phyloP scores from a whole-genome alignment of 2,329 filamentous ascomycete species.

The Fusarium stilboides region DNA sequence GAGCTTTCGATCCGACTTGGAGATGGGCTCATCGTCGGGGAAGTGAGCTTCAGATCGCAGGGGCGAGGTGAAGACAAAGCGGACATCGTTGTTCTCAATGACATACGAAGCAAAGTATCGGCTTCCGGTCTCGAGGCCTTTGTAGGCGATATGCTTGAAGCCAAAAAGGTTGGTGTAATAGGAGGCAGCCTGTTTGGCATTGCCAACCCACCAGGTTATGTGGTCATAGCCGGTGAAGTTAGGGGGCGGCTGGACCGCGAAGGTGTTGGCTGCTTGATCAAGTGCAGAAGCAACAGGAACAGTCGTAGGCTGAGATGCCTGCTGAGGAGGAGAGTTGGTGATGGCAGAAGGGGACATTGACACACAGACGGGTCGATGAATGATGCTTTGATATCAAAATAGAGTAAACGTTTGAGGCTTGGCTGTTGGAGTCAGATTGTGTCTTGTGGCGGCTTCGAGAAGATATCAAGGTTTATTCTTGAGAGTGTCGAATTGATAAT shows the following conservation, averaged over 20 bases:
- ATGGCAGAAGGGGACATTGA: slow-evolving; percentile 74
- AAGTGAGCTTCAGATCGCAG: slow-evolving; percentile 73
- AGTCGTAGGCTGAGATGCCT: slow-evolving; percentile 58
- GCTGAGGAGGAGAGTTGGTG: slow-evolving; percentile 64
- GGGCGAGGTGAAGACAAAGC: slow-evolving; percentile 88
- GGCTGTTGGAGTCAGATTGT: slow-evolving; percentile 20
- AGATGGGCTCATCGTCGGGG: slow-evolving; percentile 72
- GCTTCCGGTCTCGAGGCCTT: slow-evolving; percentile 89
- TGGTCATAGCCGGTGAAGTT: slow-evolving; percentile 91
- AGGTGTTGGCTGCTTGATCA: slow-evolving; percentile 61
- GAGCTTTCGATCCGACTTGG: slow-evolving; percentile 73
- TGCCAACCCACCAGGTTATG: slow-evolving; percentile 96
- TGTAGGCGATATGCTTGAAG: slow-evolving; percentile 86
- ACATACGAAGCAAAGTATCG: slow-evolving; percentile 88
- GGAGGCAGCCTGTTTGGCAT: slow-evolving; percentile 93
- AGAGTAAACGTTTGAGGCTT: slow-evolving; percentile 23
- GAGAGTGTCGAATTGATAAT: slow-evolving; percentile 20
- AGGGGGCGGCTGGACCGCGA: slow-evolving; percentile 66
- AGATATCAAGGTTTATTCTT: slow-evolving; percentile 20
- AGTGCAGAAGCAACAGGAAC: slow-evolving; percentile 51
- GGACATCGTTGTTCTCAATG: slow-evolving; percentile 80
- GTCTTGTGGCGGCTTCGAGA: slow-evolving; percentile 31
- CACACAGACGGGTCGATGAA: slow-evolving; percentile 44
- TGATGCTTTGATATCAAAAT: slow-evolving; percentile 27
- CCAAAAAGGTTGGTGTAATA: slow-evolving; percentile 93